phyloP scores from a whole-genome alignment of 495 filamentous ascomycete genomes.

The Penicillium pulvis region DNA sequence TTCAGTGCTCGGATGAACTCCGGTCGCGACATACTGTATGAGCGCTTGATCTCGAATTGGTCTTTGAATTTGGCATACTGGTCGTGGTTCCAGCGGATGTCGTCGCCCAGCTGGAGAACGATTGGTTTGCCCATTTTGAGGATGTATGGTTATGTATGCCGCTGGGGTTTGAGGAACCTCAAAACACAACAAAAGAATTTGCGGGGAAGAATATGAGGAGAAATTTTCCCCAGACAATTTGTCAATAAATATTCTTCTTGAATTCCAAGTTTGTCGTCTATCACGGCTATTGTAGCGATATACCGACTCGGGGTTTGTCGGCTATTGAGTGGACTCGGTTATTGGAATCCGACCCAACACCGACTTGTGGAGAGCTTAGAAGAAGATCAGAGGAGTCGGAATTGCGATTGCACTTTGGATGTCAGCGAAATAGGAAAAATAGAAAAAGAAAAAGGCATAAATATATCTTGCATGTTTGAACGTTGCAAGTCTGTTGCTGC shows the following conservation, averaged over 20 bases:
- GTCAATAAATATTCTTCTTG: constrained; percentile 6
- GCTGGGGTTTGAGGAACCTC: neutral
- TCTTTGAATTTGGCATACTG: constrained; percentile 54
- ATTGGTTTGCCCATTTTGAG: constrained; percentile 33
- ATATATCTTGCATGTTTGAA: no score
- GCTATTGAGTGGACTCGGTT: constrained; percentile 20
- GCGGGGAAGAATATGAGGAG: neutral
- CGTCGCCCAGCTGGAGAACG: constrained; percentile 70
- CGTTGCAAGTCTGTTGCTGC: no score
- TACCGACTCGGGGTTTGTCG: constrained; percentile 3
- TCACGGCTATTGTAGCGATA: constrained; percentile 12
- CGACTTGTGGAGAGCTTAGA: neutral
- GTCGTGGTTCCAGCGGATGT: constrained; percentile 65
- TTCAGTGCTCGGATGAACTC: constrained; percentile 65
- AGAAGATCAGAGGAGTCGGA: neutral
- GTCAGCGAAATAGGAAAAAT: neutral
- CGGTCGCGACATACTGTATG: constrained; percentile 51
- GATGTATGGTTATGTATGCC: neutral
- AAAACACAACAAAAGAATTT: neutral
- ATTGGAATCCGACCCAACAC: constrained; percentile 19
- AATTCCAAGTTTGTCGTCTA: neutral
- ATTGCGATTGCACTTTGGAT: neutral
- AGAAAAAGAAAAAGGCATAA: no score
- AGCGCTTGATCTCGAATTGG: constrained; percentile 25
- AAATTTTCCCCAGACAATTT: neutral